Base-by-base conservation (phyloP, 805 yeast genomes). In the Saccharomyces kudriavzevii region DNA sequence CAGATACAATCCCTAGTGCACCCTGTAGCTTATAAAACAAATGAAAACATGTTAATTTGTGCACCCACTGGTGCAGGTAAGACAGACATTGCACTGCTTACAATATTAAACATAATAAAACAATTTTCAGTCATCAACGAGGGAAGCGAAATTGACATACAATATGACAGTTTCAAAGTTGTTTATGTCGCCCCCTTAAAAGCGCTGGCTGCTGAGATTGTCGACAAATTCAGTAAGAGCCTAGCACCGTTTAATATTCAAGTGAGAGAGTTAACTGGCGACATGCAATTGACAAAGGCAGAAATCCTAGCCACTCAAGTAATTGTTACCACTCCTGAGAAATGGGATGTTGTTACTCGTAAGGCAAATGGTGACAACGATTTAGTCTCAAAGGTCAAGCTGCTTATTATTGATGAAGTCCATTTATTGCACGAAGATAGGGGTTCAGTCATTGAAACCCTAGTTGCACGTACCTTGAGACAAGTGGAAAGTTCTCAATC, bases 61-160 rank as follows among this genome's bases (percentile, higher is more conserved):
- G 97, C 97, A 0, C 97, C 97, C 1, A 91, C 97, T 0, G 97
- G 97, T 77, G 96, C 97, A 5, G 97, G 97, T 79, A 91, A 91
- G 66, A 91, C 97, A 0, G 97, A 91, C 69, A 92, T 91, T 27
- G 97, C 97, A 0, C 70, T 91, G 54, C 72, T 91, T 40, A 76
- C 97, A 0, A 83, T 91, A 57, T 72, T 91, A 51, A 92, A 87
- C 62, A 81, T 94, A 0, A 84, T 92, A 13, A 80, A 83, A 35
- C 95, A 88, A 64, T 85, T 78, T 66, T 77, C 83, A 0, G 77
- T 81, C 0, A 81, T 81, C 52, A 73, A 77, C 1, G 78, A 72
- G 4, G 73, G 76, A 6, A 75, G 78, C 14, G 74, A 78, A n/a
- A 62, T 81, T 31, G 85, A 85, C 59, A 82, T 91, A 30, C 87